These are phyloP conservation scores for Trichoderma simmonsii DNA, from an alignment of 2,329 filamentous ascomycete genomes.

Conservation along the genomic window DNA sequence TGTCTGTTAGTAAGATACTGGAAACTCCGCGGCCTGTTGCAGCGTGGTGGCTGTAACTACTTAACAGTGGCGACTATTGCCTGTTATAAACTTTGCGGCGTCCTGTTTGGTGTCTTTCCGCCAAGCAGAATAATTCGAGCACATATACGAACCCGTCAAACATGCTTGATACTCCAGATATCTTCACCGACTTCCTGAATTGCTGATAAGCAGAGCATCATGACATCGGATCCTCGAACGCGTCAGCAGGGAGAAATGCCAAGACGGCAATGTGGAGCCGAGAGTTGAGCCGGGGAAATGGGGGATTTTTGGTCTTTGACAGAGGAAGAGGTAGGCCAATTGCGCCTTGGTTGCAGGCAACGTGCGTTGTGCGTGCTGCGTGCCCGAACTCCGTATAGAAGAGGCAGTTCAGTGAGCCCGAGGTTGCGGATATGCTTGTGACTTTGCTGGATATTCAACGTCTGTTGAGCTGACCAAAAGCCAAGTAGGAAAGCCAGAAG, in stretches of 20 bases:
- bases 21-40: background rate
- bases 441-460: background rate
- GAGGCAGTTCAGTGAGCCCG: background rate
- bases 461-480: background rate
- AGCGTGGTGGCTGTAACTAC: background rate
- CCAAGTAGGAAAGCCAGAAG: background rate
- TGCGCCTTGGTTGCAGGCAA: background rate
- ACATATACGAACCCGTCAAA: background rate
- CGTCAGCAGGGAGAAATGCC: constrained; percentile 6
- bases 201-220: background rate
- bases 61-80: background rate
- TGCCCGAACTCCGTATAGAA: background rate
- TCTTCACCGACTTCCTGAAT: background rate
- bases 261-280: constrained; percentile 9
- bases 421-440: background rate
- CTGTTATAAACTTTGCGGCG: background rate
- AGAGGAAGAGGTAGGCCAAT: background rate
- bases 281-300: background rate
- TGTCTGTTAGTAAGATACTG: background rate
- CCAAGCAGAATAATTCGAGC: background rate
- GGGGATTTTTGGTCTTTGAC: background rate
- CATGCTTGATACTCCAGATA: background rate
- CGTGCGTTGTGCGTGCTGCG: background rate
- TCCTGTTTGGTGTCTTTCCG: background rate
- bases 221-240: background rate